Evolutionary conservation across 2,329 filamentous ascomycete species (phyloP).

Genomic region (Penicillium corylophilum): DNA sequence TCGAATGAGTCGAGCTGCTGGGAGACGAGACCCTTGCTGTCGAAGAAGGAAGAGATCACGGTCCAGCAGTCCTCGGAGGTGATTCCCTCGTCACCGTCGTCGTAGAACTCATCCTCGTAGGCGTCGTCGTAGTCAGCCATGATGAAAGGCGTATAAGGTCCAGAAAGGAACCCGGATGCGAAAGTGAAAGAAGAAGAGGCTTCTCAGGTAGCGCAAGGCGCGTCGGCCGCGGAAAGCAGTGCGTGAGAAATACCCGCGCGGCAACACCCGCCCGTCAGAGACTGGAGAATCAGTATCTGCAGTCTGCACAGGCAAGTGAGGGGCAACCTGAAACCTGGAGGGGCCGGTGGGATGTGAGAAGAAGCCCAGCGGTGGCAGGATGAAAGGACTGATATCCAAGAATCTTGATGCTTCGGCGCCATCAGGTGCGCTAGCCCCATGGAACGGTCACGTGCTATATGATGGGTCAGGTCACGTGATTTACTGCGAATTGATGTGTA

Average conservation of each 20-base stretch:
- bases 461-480: conserved; percentile 4
- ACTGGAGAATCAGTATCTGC: conserved; percentile 11
- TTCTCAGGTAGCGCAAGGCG: conserved; percentile 16
- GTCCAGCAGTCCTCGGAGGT: conserved; percentile 98
- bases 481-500: no score
- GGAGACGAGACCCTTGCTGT: conserved; percentile 90
- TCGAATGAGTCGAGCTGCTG: conserved; percentile 99
- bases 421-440: conserved; percentile 22
- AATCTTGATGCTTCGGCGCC: conserved; percentile 31
- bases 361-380: conserved; percentile 27
- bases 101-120: conserved; percentile 69
- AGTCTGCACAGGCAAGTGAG: conserved; percentile 15
- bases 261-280: conserved; percentile 20
- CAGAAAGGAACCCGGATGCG: not conserved
- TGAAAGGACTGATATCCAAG: conserved; percentile 26
- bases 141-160: conserved; percentile 17
- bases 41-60: conserved; percentile 96
- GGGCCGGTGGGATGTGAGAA: conserved; percentile 23
- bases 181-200: conserved; percentile 1
- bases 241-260: conserved; percentile 24
- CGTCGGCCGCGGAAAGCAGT: conserved; percentile 18
- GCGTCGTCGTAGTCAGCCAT: conserved; percentile 62
- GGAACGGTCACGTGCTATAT: conserved; percentile 21
- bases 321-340: conserved; percentile 22
- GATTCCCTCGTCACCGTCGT: conserved; percentile 69